phyloP scores from a whole-genome alignment of 164 flowering plant genomes.

The Litsea cubeba region DNA sequence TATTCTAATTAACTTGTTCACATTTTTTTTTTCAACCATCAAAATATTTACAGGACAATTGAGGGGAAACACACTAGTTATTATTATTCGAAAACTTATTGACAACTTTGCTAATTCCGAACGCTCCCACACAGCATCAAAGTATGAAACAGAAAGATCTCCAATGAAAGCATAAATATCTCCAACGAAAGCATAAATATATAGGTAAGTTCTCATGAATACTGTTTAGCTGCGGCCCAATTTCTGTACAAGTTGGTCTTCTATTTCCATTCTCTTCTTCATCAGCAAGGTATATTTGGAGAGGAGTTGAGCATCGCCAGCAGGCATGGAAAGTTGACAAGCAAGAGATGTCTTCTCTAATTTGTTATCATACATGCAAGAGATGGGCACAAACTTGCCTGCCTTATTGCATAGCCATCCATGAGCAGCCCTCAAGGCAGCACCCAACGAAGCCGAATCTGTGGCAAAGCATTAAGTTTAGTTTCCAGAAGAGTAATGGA shows the following conservation, averaged over 20 bases:
- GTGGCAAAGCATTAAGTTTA: slow-evolving; percentile 12
- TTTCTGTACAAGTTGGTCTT: slow-evolving; percentile 61
- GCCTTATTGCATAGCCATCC: slow-evolving; percentile 81
- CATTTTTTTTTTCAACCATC: too few relatives aligned
- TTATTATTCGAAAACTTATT: too few relatives aligned
- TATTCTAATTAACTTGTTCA: too few relatives aligned
- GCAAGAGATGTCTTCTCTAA: slow-evolving; percentile 61
- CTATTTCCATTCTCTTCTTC: slow-evolving; percentile 85
- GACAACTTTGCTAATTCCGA: too few relatives aligned
- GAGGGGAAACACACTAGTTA: too few relatives aligned
- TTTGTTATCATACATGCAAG: slow-evolving; percentile 52
- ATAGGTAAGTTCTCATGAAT: background rate
- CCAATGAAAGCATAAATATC: too few relatives aligned
- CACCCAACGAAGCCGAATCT: slow-evolving; percentile 96
- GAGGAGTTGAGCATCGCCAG: slow-evolving; percentile 47
- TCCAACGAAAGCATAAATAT: too few relatives aligned
- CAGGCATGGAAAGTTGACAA: slow-evolving; percentile 51
- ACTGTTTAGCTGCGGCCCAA: slow-evolving; percentile 39
- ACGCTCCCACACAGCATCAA: too few relatives aligned
- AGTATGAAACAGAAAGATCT: too few relatives aligned
- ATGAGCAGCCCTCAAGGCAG: slow-evolving; percentile 88
- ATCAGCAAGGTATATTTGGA: slow-evolving; percentile 54
- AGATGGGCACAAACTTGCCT: slow-evolving; percentile 61
- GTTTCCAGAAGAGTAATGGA: background rate
- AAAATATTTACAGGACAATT: too few relatives aligned